These are phyloP conservation scores for Saprolegnia diclina DNA, from an alignment of 352 stramenopile species.

Conservation along the genomic window DNA sequence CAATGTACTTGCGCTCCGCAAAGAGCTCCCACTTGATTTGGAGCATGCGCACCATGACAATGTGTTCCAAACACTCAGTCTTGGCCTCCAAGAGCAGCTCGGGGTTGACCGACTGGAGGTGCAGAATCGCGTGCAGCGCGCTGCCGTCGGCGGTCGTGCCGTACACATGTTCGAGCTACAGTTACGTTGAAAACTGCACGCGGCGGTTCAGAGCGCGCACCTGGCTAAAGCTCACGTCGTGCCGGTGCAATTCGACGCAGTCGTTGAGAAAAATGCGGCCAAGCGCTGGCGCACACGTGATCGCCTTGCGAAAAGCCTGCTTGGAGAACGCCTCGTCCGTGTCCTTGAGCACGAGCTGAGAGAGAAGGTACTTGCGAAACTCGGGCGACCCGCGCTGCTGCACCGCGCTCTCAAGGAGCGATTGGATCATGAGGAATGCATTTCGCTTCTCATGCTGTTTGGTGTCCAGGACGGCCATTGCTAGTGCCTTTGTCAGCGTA, in stretches of 20 bases:
- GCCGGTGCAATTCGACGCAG: conserved; percentile 14
- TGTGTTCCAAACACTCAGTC: conserved; percentile 8
- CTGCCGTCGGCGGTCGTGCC: background rate
- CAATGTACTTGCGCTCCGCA: conserved; percentile 18
- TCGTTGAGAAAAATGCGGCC: conserved; percentile 24
- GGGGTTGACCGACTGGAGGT: conserved; percentile 3
- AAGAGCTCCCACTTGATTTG: conserved; percentile 27
- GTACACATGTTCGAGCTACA: conserved; percentile 21
- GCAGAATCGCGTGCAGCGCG: conserved; percentile 1
- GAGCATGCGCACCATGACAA: conserved; percentile 16
- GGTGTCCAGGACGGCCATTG: conserved; percentile 2
- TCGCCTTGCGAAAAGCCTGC: conserved; percentile 16
- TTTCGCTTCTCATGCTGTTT: background rate
- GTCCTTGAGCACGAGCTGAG: background rate
- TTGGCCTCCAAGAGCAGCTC: conserved; percentile 3
- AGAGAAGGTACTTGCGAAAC: background rate
- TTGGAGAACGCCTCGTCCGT: conserved; percentile 14
- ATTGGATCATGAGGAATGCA: background rate
- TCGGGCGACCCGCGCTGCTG: conserved; percentile 13
- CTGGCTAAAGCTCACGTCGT: conserved; percentile 13
- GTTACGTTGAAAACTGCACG: background rate
- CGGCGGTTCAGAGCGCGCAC: conserved; percentile 4
- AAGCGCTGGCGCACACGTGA: conserved; percentile 18
- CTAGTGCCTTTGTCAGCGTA: background rate
- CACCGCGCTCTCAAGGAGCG: background rate